A percentile compares a stretch with the other conserved stretches of the same genome.
Conservation (phyloP, 805 yeast genomes). For the Kodamaea kaohsiungensis region DNA sequence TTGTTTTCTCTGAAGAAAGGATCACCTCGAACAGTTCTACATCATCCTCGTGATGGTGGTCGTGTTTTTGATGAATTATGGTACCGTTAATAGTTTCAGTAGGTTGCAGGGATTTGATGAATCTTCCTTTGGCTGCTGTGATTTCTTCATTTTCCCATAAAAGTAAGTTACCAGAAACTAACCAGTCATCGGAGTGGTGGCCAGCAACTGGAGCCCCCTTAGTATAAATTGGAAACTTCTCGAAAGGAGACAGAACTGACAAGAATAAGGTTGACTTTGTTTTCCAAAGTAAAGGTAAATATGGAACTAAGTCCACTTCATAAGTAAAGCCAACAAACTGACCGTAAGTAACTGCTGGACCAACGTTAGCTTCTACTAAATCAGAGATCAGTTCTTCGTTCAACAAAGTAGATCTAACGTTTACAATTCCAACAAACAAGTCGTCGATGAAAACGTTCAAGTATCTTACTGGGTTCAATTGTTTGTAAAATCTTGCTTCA, state of each 20-base stretch:
- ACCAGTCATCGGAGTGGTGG: background rate
- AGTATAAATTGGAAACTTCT: slow-evolving; percentile 7
- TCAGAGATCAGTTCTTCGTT: slow-evolving; percentile 22
- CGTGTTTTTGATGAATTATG: background rate
- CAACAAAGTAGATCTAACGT: slow-evolving; percentile 24
- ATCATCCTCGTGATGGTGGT: background rate
- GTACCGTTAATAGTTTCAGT: background rate
- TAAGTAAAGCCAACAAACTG: slow-evolving; percentile 26
- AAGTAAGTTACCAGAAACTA: slow-evolving; percentile 2
- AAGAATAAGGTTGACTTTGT: slow-evolving; percentile 20
- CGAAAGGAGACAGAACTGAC: slow-evolving; percentile 27
- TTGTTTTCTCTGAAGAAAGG: background rate
- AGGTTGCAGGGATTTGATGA: background rate
- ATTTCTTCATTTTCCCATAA: background rate
- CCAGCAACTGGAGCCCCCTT: background rate
- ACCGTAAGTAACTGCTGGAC: slow-evolving; percentile 29
- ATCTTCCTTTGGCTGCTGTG: background rate
- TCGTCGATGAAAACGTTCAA: slow-evolving; percentile 25
- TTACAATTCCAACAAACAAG: slow-evolving; percentile 21
- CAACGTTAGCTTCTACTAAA: slow-evolving; percentile 16
- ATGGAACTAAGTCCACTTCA: slow-evolving; percentile 25
- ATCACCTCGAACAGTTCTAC: background rate
- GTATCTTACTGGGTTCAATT: slow-evolving; percentile 20
- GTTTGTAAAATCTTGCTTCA: slow-evolving; percentile 24
- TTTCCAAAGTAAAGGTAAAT: slow-evolving; percentile 29